Evolutionary conservation across 2,329 filamentous ascomycete genomes (phyloP).

Genomic region (Pseudocercospora musae): DNA sequence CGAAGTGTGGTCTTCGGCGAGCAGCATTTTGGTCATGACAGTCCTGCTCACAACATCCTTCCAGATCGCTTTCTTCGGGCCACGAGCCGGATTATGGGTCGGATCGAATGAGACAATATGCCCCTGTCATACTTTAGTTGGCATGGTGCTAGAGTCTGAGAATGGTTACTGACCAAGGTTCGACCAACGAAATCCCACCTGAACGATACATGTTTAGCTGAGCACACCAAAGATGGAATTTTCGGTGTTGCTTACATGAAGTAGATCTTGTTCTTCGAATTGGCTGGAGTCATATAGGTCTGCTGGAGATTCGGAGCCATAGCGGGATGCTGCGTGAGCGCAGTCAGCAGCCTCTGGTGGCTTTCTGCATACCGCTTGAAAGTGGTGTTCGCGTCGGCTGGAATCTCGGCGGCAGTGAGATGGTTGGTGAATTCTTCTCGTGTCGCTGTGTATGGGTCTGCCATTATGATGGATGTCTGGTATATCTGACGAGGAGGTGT

Average conservation of each 20-base stretch:
- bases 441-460: conserved; percentile 28
- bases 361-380: conserved; percentile 24
- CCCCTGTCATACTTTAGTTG: conserved; percentile 3
- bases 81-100: neutral
- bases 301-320: conserved; percentile 36
- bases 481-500: neutral
- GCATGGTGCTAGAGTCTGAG: too few relatives aligned
- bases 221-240: conserved; percentile 15
- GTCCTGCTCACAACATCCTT: conserved; percentile 4
- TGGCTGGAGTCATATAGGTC: conserved; percentile 36
- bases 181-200: conserved; percentile 2
- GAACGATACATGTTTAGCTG: neutral
- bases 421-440: conserved; percentile 29
- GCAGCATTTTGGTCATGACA: conserved; percentile 9
- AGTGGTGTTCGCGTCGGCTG: conserved; percentile 20
- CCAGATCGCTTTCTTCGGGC: conserved; percentile 4
- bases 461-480: too few relatives aligned
- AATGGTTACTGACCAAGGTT: neutral
- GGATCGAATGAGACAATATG: conserved; percentile 10
- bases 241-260: conserved; percentile 24
- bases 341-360: conserved; percentile 24
- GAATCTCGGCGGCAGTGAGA: conserved; percentile 18
- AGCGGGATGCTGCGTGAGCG: conserved; percentile 33
- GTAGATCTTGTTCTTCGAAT: conserved; percentile 37
- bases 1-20: conserved; percentile 14